Evolutionary conservation across 371 early-diverging fungal species (phyloP).

Genomic region (Haplosporangium sp.): DNA sequence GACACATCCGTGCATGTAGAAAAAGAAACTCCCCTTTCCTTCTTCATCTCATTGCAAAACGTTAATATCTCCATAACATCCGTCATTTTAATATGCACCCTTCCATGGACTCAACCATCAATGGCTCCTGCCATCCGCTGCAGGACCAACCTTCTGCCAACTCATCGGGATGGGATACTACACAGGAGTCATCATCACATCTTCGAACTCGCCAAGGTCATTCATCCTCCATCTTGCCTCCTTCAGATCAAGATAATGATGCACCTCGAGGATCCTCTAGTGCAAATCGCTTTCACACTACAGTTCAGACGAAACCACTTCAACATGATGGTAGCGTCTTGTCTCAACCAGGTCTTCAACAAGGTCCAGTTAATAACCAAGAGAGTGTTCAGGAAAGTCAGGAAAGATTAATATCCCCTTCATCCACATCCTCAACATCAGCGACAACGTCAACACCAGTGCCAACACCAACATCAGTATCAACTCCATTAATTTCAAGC

Average conservation of each 20-base stretch:
- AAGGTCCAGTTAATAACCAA: no score
- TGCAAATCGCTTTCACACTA: conserved; percentile 4
- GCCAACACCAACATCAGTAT: background rate
- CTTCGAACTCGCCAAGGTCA: conserved; percentile 15
- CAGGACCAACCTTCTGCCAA: background rate
- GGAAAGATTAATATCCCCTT: no score
- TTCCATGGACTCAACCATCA: background rate
- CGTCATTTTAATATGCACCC: background rate
- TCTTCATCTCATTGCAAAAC: background rate
- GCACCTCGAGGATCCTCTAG: conserved; percentile 1
- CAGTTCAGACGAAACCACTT: background rate
- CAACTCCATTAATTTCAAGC: background rate
- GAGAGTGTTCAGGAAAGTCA: no score
- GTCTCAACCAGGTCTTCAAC: no score
- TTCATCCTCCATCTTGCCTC: background rate
- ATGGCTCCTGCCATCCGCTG: background rate
- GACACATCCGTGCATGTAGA: no score
- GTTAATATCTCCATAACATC: background rate
- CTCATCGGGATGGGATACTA: background rate
- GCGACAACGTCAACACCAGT: background rate
- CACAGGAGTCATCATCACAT: background rate
- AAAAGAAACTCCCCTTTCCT: no score
- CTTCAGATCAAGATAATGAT: background rate
- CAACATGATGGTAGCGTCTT: background rate
- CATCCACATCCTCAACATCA: no score